Conservation (phyloP, 495 filamentous ascomycete species). For the Penicillium cinerascens region DNA sequence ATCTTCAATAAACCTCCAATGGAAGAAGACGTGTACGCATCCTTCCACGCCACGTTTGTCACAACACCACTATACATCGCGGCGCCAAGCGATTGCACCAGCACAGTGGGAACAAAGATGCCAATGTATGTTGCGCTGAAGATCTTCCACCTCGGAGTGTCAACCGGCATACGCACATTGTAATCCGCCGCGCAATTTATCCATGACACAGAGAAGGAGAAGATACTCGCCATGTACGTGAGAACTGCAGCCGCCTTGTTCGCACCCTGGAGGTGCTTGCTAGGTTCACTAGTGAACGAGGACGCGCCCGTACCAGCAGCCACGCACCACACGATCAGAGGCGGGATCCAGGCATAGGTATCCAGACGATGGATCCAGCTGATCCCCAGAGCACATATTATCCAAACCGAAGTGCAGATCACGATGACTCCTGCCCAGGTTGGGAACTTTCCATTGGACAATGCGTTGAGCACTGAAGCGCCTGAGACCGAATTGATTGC, state of each 20-base stretch:
- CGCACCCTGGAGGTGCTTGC: slow-evolving; percentile 42
- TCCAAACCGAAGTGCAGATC: slow-evolving; percentile 24
- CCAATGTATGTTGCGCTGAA: slow-evolving; percentile 62
- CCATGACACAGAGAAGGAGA: slow-evolving; percentile 64
- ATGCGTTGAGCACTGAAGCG: slow-evolving; percentile 21
- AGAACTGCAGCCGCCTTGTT: slow-evolving; percentile 55
- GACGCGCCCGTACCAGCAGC: slow-evolving; percentile 34
- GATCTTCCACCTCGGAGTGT: slow-evolving; percentile 46
- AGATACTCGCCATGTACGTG: slow-evolving; percentile 60
- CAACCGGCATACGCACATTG: slow-evolving; percentile 60
- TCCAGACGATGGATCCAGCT: slow-evolving; percentile 27
- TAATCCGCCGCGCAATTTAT: slow-evolving; percentile 64
- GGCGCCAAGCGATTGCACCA: slow-evolving; percentile 63
- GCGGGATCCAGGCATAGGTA: slow-evolving; percentile 33
- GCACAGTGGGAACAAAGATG: slow-evolving; percentile 57
- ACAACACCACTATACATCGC: slow-evolving; percentile 57
- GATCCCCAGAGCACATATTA: slow-evolving; percentile 22
- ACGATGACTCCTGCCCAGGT: slow-evolving; percentile 28
- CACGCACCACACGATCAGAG: slow-evolving; percentile 39
- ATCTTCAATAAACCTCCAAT: slow-evolving; percentile 59
- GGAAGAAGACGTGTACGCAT: slow-evolving; percentile 50
- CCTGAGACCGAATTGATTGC: slow-evolving; percentile 32
- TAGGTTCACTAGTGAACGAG: slow-evolving; percentile 26
- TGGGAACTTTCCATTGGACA: slow-evolving; percentile 22
- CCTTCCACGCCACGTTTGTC: slow-evolving; percentile 39